A percentile compares a stretch with the other conserved stretches of the same genome.
Conservation (phyloP, 1,284 basidiomycete genomes). For the Moesziomyces antarcticus region DNA sequence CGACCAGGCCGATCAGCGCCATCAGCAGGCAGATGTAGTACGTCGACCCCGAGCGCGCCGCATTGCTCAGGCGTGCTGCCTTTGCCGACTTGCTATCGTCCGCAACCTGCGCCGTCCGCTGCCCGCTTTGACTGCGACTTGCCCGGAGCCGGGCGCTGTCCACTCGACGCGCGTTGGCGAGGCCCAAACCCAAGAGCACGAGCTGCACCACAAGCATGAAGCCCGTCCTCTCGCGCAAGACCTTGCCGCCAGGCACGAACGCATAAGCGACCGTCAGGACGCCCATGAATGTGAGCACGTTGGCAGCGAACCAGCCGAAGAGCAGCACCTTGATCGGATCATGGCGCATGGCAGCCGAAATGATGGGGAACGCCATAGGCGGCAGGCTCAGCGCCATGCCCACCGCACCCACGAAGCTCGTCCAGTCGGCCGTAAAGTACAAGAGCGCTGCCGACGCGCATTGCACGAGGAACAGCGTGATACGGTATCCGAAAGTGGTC, state of each 20-base stretch:
- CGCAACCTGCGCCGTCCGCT: background rate
- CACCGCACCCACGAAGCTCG: constrained; percentile 79
- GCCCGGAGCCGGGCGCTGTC: constrained; percentile 14
- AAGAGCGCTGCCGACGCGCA: constrained; percentile 71
- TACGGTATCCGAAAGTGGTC: constrained; percentile 27
- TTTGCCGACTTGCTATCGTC: constrained; percentile 14
- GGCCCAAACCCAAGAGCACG: constrained; percentile 28
- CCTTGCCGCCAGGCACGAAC: constrained; percentile 85
- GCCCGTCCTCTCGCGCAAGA: constrained; percentile 84
- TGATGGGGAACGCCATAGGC: constrained; percentile 41
- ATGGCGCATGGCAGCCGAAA: constrained; percentile 50
- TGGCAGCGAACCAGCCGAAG: constrained; percentile 53
- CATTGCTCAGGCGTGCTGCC: background rate
- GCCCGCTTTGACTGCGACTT: background rate
- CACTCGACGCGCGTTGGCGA: constrained; percentile 32
- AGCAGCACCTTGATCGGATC: constrained; percentile 57
- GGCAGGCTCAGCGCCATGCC: constrained; percentile 76
- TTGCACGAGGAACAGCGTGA: constrained; percentile 31
- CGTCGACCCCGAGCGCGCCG: constrained; percentile 17
- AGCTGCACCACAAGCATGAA: constrained; percentile 41
- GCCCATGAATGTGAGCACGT: constrained; percentile 58
- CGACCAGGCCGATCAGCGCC: constrained; percentile 34
- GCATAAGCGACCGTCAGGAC: constrained; percentile 89
- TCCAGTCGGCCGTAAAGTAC: constrained; percentile 74
- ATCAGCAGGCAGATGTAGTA: constrained; percentile 47